These are phyloP conservation scores for Neurospora sublineolata DNA, from an alignment of 495 filamentous ascomycete species.

Conservation along the genomic window DNA sequence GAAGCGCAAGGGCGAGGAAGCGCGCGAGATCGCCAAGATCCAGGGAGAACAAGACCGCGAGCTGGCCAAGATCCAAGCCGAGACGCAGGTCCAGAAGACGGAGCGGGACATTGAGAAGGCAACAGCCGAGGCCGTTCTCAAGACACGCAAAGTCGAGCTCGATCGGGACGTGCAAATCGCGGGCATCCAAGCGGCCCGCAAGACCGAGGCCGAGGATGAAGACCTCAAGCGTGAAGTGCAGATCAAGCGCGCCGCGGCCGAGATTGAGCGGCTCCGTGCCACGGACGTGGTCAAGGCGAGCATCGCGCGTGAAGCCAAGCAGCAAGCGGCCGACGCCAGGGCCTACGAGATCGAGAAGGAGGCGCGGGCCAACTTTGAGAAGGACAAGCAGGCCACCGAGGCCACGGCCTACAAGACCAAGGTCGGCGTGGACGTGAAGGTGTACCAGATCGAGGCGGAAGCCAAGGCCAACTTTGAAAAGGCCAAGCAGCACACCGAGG, in stretches of 20 bases:
- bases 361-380: conserved; percentile 50
- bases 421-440: conserved; percentile 38
- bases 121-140: conserved; percentile 59
- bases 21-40: conserved; percentile 73
- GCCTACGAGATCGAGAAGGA: conserved; percentile 45
- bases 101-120: conserved; percentile 72
- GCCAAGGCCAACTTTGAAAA: conserved; percentile 52
- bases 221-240: conserved; percentile 67
- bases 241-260: conserved; percentile 61
- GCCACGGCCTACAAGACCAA: conserved; percentile 36
- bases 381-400: conserved; percentile 43
- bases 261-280: conserved; percentile 65
- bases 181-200: conserved; percentile 57
- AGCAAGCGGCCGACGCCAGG: conserved; percentile 60
- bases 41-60: conserved; percentile 69
- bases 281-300: conserved; percentile 66
- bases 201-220: conserved; percentile 59
- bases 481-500: conserved; percentile 30
- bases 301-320: conserved; percentile 57
- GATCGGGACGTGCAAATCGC: conserved; percentile 59
- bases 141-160: conserved; percentile 57
- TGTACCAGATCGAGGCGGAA: conserved; percentile 43
- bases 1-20: conserved; percentile 61
- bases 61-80: conserved; percentile 71
- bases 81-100: conserved; percentile 71